Percentiles rank a stretch among this genome's conserved stretches.
Evolutionary conservation across 192 early-diverging fungal genomes (phyloP).

Genomic region (Backusella tarrabulga): DNA sequence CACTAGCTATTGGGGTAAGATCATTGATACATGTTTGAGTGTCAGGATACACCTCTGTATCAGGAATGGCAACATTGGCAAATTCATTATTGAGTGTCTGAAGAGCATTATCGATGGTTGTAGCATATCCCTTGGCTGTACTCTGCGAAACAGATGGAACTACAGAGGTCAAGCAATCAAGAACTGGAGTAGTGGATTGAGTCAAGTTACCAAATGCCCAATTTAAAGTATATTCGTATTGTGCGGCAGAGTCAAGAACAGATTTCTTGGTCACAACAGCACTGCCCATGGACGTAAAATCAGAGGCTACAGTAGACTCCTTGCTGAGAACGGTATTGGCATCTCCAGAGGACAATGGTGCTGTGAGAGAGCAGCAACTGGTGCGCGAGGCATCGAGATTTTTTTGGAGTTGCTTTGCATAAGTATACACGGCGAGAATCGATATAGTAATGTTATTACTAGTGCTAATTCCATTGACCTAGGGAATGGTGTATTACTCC

Average conservation of each 20-base stretch:
- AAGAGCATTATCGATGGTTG: background rate
- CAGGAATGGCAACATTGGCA: background rate
- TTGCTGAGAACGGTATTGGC: background rate
- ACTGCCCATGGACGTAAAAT: background rate
- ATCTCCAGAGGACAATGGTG: background rate
- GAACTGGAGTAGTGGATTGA: background rate
- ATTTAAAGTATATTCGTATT: background rate
- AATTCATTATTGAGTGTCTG: background rate
- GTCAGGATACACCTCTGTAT: background rate
- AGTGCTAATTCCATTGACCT: background rate
- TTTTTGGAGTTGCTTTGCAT: background rate
- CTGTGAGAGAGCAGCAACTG: background rate
- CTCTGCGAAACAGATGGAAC: background rate
- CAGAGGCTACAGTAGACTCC: background rate
- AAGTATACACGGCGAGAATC: background rate
- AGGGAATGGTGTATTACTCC: background rate
- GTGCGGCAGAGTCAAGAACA: background rate
- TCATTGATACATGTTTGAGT: background rate
- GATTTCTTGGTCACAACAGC: background rate
- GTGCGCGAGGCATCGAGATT: background rate
- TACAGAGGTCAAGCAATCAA: background rate
- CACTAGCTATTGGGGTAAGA: background rate
- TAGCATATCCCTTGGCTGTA: background rate
- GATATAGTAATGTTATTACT: background rate
- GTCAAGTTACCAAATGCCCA: background rate